phyloP scores from a whole-genome alignment of 306 rosid genomes.

The Prunus davidiana region DNA sequence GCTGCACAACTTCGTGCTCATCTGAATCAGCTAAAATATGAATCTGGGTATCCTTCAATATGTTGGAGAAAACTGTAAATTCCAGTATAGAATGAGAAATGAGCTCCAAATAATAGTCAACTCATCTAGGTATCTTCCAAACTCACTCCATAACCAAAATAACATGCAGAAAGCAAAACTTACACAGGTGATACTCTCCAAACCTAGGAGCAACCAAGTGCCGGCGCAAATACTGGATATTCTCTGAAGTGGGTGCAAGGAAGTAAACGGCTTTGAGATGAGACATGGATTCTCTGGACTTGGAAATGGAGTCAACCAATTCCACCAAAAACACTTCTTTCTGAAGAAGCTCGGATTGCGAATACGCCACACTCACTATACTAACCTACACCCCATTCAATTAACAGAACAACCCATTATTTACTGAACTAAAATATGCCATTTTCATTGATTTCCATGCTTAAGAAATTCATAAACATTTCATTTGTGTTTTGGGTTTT shows the following conservation, averaged over 20 bases:
- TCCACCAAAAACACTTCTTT: constrained; percentile 94
- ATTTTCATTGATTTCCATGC: background rate
- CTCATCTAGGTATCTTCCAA: background rate
- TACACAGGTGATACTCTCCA: constrained; percentile 92
- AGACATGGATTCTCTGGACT: constrained; percentile 80
- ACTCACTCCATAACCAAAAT: background rate
- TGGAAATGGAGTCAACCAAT: constrained; percentile 72
- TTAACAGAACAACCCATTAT: background rate
- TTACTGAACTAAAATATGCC: constrained; percentile 10
- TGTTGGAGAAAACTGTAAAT: constrained; percentile 95
- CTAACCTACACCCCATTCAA: constrained; percentile 61
- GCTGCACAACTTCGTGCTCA: constrained; percentile 93
- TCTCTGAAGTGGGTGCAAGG: constrained; percentile 82
- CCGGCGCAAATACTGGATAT: constrained; percentile 70
- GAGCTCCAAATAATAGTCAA: constrained; percentile 37
- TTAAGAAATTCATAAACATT: background rate
- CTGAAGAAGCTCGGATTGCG: constrained; percentile 91
- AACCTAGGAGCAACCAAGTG: constrained; percentile 83
- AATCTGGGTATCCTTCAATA: constrained; percentile 92
- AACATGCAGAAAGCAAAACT: constrained; percentile 28
- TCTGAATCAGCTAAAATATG: constrained; percentile 90
- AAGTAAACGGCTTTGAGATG: constrained; percentile 94
- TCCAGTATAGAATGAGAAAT: constrained; percentile 47
- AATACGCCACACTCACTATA: constrained; percentile 82
- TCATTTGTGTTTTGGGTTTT: background rate